phyloP scores from a whole-genome alignment of 306 rosid species.

The Pueraria montana region DNA sequence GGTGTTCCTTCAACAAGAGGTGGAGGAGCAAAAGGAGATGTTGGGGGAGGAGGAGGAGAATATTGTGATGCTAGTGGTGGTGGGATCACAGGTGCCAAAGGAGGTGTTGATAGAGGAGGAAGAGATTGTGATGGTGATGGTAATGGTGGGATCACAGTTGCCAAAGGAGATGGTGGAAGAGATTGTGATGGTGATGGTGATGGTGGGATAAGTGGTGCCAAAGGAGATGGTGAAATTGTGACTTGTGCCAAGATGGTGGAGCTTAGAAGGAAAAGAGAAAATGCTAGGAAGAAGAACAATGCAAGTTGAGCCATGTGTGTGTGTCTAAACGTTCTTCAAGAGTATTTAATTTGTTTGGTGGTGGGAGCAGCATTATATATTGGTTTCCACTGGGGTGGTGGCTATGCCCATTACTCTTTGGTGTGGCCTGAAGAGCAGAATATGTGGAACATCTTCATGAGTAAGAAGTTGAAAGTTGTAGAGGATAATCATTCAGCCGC shows the following conservation, averaged over 20 bases:
- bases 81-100: neutral
- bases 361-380: neutral
- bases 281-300: neutral
- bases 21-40: neutral
- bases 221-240: neutral
- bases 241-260: neutral
- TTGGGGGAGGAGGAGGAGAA: neutral
- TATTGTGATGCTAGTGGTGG: neutral
- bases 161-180: neutral
- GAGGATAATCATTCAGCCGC: neutral
- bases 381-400: neutral
- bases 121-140: neutral
- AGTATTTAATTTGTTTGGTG: neutral
- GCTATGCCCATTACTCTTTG: neutral
- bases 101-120: neutral
- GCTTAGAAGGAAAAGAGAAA: neutral
- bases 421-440: neutral
- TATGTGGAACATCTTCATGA: neutral
- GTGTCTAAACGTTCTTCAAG: neutral
- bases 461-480: neutral
- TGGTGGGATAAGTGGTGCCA: neutral
- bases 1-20: neutral
- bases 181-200: neutral
- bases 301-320: slow-evolving; percentile 9
- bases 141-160: neutral